Evolutionary conservation across 805 yeast species (phyloP), one percentile per base, ranked within the genome.

Genomic region (Ogataea thermomethanolica): DNA sequence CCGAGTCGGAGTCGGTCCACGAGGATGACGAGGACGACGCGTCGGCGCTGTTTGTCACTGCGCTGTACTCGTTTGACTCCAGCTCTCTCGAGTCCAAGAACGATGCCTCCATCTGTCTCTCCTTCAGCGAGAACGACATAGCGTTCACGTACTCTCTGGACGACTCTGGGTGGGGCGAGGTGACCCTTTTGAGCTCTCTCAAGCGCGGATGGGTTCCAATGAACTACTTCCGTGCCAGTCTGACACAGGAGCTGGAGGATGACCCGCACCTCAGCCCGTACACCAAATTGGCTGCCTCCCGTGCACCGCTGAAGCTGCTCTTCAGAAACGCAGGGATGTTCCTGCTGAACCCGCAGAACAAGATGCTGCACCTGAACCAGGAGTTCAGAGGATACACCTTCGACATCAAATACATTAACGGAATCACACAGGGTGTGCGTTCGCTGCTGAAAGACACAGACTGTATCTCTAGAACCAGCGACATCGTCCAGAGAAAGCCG

Each of bases 91-190:
- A 83, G 46, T 70, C 81, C 8, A 73, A 73, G 33, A 76, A 80
- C 21, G 91, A 84, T 55, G 74, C 81, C 6, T 74, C 86, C 0
- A 80, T 84, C 29, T 85, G 95, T 58, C 66, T 85, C 7, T 79
- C 89, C 0, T 85, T 85, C 57, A 74, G 75, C 15, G 77, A 76
- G 46, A 74, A 76, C 46, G 93, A 83, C 51, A 64, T 81, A 35
- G 90, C 87, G 0, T 85, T 84, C 59, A 85, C 85, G 4, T 89
- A 84, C 53, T 75, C 84, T 7, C 76, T 84, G 15, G 93, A 84
- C 58, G 81, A 81, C 39, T 79, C 88, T 14, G 95, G 93, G 0
- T 85, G 95, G 95, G 91, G 90, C 44, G 95, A 85, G 58, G 93
- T 84, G 2, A 84, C 90, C 0, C 55, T 84, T 27, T 62, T 84